Conservation (phyloP, 495 filamentous ascomycete species). For the Talaromyces adpressus region DNA sequence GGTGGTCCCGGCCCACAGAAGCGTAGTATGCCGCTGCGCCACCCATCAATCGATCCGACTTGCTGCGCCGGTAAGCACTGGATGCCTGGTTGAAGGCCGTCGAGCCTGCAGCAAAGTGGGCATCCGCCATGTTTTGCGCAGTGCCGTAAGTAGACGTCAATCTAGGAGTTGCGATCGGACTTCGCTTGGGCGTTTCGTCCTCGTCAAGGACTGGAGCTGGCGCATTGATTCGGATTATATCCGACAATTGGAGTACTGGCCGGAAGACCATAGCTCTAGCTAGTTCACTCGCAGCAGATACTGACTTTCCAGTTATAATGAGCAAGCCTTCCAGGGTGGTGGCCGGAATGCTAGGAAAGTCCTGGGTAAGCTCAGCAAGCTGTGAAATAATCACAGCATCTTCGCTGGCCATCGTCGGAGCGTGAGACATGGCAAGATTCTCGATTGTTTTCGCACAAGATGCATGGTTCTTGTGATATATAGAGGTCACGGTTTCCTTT, state of each 20-base stretch:
- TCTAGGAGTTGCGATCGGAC: conserved; percentile 6
- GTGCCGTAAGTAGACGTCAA: conserved; percentile 17
- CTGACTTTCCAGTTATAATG: conserved; percentile 47
- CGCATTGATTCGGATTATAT: conserved; percentile 32
- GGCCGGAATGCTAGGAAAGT: conserved; percentile 44
- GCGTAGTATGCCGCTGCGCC: conserved; percentile 63
- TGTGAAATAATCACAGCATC: conserved; percentile 40
- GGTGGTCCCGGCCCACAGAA: conserved; percentile 46
- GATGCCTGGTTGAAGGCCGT: conserved; percentile 53
- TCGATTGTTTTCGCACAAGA: conserved; percentile 49
- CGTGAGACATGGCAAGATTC: conserved; percentile 35
- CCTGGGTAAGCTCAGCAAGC: conserved; percentile 43
- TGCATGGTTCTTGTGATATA: conserved; percentile 57
- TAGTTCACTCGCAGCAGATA: conserved; percentile 50
- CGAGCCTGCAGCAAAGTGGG: conserved; percentile 33
- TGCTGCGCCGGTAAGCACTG: conserved; percentile 53
- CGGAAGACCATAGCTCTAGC: conserved; percentile 40
- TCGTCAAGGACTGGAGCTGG: conserved; percentile 24
- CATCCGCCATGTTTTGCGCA: conserved; percentile 21
- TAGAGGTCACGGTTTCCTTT: conserved; percentile 44
- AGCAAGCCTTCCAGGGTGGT: conserved; percentile 43
- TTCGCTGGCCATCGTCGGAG: conserved; percentile 20
- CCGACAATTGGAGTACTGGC: conserved; percentile 27
- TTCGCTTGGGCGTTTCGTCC: conserved; percentile 14
- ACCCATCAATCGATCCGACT: conserved; percentile 58